phyloP scores from a whole-genome alignment of 805 yeast species.

The Metschnikowia arizonensis region DNA sequence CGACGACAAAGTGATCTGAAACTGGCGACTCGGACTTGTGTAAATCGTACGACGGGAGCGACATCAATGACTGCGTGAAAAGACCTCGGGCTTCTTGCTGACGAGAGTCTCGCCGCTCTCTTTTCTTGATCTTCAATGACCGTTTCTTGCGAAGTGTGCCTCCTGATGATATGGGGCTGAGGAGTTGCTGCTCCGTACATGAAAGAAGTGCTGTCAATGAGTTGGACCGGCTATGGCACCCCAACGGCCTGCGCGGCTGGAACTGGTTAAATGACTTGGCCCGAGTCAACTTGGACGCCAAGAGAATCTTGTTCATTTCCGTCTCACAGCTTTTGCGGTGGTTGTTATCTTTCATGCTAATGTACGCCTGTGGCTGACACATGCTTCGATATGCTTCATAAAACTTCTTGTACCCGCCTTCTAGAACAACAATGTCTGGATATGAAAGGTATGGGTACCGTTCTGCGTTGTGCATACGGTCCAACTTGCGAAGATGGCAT shows the following conservation, averaged over 20 bases:
- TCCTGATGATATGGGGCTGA: constrained; percentile 5
- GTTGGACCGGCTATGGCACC: constrained; percentile 15
- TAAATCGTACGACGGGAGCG: constrained; percentile 7
- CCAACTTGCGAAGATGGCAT: constrained; percentile 74
- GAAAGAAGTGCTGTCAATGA: constrained; percentile 16
- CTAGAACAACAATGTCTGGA: constrained; percentile 84
- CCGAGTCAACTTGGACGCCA: constrained; percentile 38
- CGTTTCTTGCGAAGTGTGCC: constrained; percentile 13
- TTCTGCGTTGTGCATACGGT: constrained; percentile 67
- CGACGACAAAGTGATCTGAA: constrained; percentile 11
- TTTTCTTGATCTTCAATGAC: constrained; percentile 16
- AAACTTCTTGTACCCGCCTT: constrained; percentile 87
- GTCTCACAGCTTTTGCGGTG: constrained; percentile 40
- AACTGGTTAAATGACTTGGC: constrained; percentile 35
- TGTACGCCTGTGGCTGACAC: constrained; percentile 75
- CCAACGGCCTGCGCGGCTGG: constrained; percentile 13
- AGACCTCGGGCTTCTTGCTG: constrained; percentile 1
- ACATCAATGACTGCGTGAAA: constrained; percentile 13
- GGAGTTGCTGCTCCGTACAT: constrained; percentile 6
- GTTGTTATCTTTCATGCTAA: constrained; percentile 66
- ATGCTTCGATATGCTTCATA: constrained; percentile 53
- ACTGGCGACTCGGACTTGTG: constrained; percentile 9
- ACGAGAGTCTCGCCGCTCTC: constrained; percentile 9
- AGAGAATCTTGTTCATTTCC: constrained; percentile 43
- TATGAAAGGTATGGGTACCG: constrained; percentile 77